These are phyloP conservation scores for Macrotyloma uniflorum DNA, from an alignment of 306 rosid species.

Conservation along the genomic window DNA sequence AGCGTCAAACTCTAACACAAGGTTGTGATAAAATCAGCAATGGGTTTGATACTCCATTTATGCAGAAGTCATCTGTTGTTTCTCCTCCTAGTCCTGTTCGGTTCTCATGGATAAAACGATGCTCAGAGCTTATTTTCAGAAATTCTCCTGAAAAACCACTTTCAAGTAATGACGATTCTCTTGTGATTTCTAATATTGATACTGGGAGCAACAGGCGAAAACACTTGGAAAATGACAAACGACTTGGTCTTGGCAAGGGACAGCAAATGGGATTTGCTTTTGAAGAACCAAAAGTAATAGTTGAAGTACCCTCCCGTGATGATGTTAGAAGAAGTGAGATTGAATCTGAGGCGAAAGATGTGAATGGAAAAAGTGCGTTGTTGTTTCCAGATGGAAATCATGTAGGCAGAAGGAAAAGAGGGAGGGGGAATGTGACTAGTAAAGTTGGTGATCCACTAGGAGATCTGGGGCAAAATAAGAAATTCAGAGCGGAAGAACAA, in stretches of 20 bases:
- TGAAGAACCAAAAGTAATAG: constrained; percentile 84
- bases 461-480: constrained; percentile 59
- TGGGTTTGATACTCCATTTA: constrained; percentile 56
- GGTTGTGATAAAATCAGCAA: constrained; percentile 38
- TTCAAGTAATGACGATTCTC: constrained; percentile 38
- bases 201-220: constrained; percentile 40
- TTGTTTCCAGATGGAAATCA: constrained; percentile 40
- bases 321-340: constrained; percentile 40
- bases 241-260: constrained; percentile 40
- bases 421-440: constrained; percentile 45
- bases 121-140: constrained; percentile 70
- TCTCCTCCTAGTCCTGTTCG: constrained; percentile 62
- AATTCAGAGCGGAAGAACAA: constrained; percentile 57
- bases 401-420: constrained; percentile 69
- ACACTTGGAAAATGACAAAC: constrained; percentile 45
- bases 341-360: constrained; percentile 49
- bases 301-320: constrained; percentile 71
- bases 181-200: constrained; percentile 32
- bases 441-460: constrained; percentile 40
- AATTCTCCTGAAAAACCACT: constrained; percentile 59
- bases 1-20: constrained; percentile 43
- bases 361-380: constrained; percentile 45
- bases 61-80: constrained; percentile 44
- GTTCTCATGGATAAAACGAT: constrained; percentile 78
- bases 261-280: constrained; percentile 49